A percentile compares a stretch with the other conserved stretches of the same genome.
These are phyloP conservation scores for Adansonia madagascariensis DNA, from an alignment of 441 rosid genomes.

Conservation along the genomic window DNA sequence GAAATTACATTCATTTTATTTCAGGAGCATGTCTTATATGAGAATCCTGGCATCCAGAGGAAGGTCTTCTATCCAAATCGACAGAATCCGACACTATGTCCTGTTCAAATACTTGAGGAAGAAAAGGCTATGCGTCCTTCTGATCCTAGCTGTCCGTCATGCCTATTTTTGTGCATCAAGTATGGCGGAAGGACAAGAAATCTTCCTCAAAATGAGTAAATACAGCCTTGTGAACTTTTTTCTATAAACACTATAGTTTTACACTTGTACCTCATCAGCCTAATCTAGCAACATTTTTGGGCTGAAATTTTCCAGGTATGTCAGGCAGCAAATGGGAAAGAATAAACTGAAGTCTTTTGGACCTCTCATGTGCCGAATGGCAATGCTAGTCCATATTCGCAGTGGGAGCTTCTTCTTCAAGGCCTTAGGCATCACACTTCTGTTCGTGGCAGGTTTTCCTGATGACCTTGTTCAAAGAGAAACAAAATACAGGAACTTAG, in stretches of 20 bases:
- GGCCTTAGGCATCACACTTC: slow-evolving; percentile 62
- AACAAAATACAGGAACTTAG: slow-evolving; percentile 55
- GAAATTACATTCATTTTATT: slow-evolving; percentile 13
- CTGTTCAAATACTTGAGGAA: slow-evolving; percentile 61
- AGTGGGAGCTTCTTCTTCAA: slow-evolving; percentile 71
- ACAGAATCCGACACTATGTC: slow-evolving; percentile 54
- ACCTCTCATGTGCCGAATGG: slow-evolving; percentile 56
- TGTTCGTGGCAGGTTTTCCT: slow-evolving; percentile 71
- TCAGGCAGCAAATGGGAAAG: slow-evolving; percentile 72
- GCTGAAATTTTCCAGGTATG: slow-evolving; percentile 47
- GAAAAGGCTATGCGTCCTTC: slow-evolving; percentile 66
- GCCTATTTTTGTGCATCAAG: slow-evolving; percentile 63
- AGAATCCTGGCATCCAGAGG: slow-evolving; percentile 51
- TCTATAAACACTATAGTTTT: background rate
- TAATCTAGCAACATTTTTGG: slow-evolving; percentile 13
- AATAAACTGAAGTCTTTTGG: slow-evolving; percentile 69
- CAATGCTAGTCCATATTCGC: slow-evolving; percentile 52
- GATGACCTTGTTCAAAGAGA: slow-evolving; percentile 54
- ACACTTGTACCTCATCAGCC: background rate
- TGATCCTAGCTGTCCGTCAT: slow-evolving; percentile 60
- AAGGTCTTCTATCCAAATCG: slow-evolving; percentile 55
- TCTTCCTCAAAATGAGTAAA: slow-evolving; percentile 69
- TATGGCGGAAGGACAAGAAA: slow-evolving; percentile 72
- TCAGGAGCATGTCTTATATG: slow-evolving; percentile 67
- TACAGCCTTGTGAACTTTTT: background rate